Percentiles rank a stretch among this genome's conserved stretches.
Conservation (phyloP, 208 protist species). For the Endotrypanum monterogeii region DNA sequence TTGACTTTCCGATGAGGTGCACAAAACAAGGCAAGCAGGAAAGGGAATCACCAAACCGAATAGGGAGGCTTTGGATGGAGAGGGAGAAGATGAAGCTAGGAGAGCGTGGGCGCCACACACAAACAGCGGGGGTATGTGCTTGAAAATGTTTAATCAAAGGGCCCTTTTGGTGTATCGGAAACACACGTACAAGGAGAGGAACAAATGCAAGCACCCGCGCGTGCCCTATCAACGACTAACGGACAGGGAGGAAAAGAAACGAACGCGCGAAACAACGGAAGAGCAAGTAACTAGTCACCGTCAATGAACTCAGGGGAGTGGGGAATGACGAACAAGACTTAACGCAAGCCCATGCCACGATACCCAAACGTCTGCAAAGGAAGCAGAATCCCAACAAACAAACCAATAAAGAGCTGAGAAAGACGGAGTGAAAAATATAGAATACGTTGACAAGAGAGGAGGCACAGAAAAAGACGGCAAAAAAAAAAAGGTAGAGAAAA, state of each 20-base stretch:
- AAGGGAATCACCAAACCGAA: not conserved
- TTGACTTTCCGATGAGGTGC: not conserved
- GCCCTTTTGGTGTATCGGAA: not conserved
- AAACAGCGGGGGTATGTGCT: not conserved
- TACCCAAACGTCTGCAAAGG: not conserved
- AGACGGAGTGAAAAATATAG: not conserved
- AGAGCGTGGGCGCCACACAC: not conserved
- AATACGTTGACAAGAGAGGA: too few relatives aligned
- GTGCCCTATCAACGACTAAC: not conserved
- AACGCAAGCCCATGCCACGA: not conserved
- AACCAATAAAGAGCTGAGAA: not conserved
- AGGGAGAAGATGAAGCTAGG: not conserved
- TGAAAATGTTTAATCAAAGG: not conserved
- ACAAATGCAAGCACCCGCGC: not conserved
- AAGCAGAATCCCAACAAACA: not conserved
- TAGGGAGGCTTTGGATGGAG: not conserved
- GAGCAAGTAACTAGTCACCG: not conserved
- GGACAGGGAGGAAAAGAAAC: not conserved
- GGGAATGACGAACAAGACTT: too few relatives aligned
- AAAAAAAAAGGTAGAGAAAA: too few relatives aligned
- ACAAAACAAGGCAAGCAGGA: not conserved
- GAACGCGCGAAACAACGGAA: not conserved
- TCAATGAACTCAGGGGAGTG: not conserved
- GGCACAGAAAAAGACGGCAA: not conserved
- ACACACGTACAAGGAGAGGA: not conserved